Base-by-base conservation (phyloP, 2,329 filamentous ascomycete genomes). In the Bimuria novae-zelandiae region DNA sequence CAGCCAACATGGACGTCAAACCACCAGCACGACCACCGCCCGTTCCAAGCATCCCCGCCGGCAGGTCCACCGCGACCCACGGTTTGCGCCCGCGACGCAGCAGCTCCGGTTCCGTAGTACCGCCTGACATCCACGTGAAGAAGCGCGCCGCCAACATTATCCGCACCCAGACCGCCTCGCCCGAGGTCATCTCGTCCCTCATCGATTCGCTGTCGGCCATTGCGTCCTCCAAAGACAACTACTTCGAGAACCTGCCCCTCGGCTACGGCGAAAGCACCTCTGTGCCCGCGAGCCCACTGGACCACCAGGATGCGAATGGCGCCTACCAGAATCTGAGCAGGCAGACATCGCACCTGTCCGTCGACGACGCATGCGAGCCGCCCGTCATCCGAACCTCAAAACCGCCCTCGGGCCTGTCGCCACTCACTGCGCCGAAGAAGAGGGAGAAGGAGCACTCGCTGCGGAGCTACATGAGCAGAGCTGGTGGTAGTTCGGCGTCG, bases 371-470 rank as follows among this genome's bases (percentile, higher is more conserved):
- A 36, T 83, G 82, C 27, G 77, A 80, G 55, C 76, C 90, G 11
- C 91, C 92, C 16, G 83, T 93, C 49, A 83, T 95, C 63, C 87
- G 88, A 59, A 96, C 92, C 27, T 84, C 90, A 27, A 92, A 92
- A 71, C 88, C 87, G 7, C 89, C 89, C 0, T 90, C 89, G 45
- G 89, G 89, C 49, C 84, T 86, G 64, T 92, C 89, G 22, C 76
- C 86, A 16, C 75, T 89, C 46, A 91, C 88, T n/a, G 83, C 86
- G 0, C 81, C 84, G 77, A 69, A 67, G 23, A 72, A 70, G 63
- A 63, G 61, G 41, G 69, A 69, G 45, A 74, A 71, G 61, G 56
- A 71, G 41, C 62, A 67, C 46, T 82, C 84, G 11, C 68, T 89
- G 37, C 84, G 81, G 64, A 84, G 82, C 36, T 81, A 89, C 36